Base-by-base conservation (phyloP, 345 rosid species). In the Gossypium turneri region DNA sequence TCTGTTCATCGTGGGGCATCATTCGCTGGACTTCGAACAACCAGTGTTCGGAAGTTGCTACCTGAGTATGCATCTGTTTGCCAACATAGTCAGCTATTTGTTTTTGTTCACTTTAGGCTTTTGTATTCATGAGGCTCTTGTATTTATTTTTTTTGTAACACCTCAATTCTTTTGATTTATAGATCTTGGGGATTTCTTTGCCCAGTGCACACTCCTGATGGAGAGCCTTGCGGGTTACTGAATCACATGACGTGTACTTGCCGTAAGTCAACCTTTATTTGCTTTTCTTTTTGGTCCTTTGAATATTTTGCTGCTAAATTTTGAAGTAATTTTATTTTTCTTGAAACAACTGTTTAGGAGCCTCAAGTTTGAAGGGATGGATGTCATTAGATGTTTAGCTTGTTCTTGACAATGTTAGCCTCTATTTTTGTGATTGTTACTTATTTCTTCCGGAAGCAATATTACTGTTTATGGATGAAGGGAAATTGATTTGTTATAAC, bases 131-230 rank as follows among this genome's bases (percentile, higher is more conserved):
- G 38, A 2, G 27, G 17, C 17, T 10, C 12, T 53, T 24, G 41
- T 22, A 34, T 34, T 34, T 34, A 34, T 57, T 10, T 1, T 16
- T 12, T n/a, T 56, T 9, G 3, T 24, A 16, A 59, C n/a, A 73
- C 51, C 69, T 59, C 70, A 74, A 74, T 72, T 47, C 29, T 12
- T 51, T 77, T 56, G 38, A 70, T 73, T 71, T 76, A 78, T 87
- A 93, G 97, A 84, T 93, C 99, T 51, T 95, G 98, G 98, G 99
- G 99, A 69, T 95, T 93, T 79, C 98, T 95, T 80, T 93, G 99
- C 81, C 99, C 98, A 58, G 98, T 93, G 67, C 98, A 91, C 83
- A 95, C 99, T 60, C 99, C 99, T 77, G 98, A 95, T 89, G 99
- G 99, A 34, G 97, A 90, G 78, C 98, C 99, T 43, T 95, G 99